A percentile compares a stretch with the other conserved stretches of the same genome.
Conservation (phyloP, 2,329 filamentous ascomycete species). For the Aureobasidium pullulans region DNA sequence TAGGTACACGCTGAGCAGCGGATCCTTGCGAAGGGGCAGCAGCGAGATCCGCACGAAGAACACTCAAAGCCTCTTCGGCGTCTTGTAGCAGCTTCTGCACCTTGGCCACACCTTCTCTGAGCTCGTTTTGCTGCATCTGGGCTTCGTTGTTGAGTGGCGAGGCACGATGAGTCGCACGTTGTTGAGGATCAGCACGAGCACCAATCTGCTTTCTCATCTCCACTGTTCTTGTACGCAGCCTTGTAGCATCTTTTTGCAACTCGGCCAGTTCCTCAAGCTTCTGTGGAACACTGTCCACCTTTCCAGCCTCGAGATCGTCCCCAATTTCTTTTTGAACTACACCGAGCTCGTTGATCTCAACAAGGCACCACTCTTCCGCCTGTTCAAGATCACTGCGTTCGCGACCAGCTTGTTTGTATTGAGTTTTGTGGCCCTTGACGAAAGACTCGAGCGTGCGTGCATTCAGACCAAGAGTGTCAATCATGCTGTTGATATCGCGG, state of each 20-base stretch:
- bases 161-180: conserved; percentile 55
- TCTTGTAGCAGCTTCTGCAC: conserved; percentile 70
- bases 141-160: conserved; percentile 81
- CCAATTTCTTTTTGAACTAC: conserved; percentile 46
- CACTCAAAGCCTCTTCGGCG: conserved; percentile 69
- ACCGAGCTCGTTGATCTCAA: conserved; percentile 65
- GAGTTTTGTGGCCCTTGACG: conserved; percentile 58
- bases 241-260: conserved; percentile 61
- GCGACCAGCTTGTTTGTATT: conserved; percentile 45
- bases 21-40: conserved; percentile 42
- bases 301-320: conserved; percentile 58
- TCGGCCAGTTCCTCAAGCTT: conserved; percentile 63
- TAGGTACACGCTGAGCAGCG: conserved; percentile 54
- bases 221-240: conserved; percentile 66
- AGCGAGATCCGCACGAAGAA: conserved; percentile 73
- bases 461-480: conserved; percentile 86
- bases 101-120: conserved; percentile 66
- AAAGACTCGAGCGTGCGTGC: conserved; percentile 56
- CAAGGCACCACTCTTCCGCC: conserved; percentile 58
- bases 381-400: conserved; percentile 57
- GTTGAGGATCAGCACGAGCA: conserved; percentile 60
- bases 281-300: conserved; percentile 59
- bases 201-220: conserved; percentile 72
- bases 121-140: conserved; percentile 71
- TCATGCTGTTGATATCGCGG: conserved; percentile 85